Evolutionary conservation across 1,284 basidiomycete species (phyloP).

Genomic region (Boletellus deceptivus): DNA sequence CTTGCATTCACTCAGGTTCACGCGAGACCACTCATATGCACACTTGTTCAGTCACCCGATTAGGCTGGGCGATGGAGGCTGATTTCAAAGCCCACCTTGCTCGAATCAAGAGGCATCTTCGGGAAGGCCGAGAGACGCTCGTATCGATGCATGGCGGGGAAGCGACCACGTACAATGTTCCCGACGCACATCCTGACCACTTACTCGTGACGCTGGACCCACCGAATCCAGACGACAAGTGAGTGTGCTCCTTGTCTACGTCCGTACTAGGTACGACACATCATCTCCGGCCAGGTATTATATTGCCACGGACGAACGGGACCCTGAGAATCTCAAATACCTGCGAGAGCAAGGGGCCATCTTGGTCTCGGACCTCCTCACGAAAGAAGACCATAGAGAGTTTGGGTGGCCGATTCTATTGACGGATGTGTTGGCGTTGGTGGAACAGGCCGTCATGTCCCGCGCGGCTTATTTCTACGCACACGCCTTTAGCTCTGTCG

Average conservation of each 20-base stretch:
- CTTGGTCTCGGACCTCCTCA: constrained; percentile 43
- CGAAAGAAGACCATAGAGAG: constrained; percentile 37
- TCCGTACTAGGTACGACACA: neutral
- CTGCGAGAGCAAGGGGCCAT: constrained; percentile 38
- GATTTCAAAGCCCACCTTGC: constrained; percentile 36
- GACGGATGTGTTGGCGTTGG: constrained; percentile 44
- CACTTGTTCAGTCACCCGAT: constrained; percentile 18
- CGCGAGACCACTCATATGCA: constrained; percentile 1
- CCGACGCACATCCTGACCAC: constrained; percentile 21
- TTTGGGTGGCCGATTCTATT: constrained; percentile 45
- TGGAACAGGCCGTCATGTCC: constrained; percentile 44
- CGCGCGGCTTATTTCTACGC: constrained; percentile 45
- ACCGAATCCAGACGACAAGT: constrained; percentile 26
- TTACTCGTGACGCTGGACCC: constrained; percentile 25
- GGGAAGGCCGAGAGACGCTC: constrained; percentile 31
- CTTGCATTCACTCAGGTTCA: neutral
- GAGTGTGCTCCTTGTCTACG: neutral
- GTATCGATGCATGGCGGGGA: constrained; percentile 18
- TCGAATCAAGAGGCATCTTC: constrained; percentile 37
- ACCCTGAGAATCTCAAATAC: constrained; percentile 33
- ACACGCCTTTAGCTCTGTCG: constrained; percentile 42
- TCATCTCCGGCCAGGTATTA: constrained; percentile 36
- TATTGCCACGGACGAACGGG: constrained; percentile 48
- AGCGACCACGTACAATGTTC: constrained; percentile 29
- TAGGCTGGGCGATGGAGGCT: constrained; percentile 38